Evolutionary conservation across 805 yeast genomes (phyloP).

Genomic region (Metschnikowia drakensbergensis): DNA sequence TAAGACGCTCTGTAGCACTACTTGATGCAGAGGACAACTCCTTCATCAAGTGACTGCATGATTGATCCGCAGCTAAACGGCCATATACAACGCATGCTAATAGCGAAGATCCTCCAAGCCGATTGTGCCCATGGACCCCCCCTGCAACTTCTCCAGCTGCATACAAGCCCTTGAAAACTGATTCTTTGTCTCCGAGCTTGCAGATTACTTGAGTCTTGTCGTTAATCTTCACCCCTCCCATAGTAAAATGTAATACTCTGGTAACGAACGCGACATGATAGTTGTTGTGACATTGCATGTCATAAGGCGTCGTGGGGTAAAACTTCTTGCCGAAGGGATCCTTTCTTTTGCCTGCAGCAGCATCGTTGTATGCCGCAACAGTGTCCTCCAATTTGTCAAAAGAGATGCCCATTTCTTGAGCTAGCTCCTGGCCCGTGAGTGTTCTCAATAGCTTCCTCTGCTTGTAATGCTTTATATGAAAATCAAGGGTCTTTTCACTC

Average conservation of each 20-base stretch:
- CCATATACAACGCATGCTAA: constrained; percentile 46
- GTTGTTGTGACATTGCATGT: constrained; percentile 26
- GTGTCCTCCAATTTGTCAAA: constrained; percentile 27
- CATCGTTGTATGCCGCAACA: constrained; percentile 39
- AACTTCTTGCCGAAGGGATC: constrained; percentile 45
- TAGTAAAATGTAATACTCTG: constrained; percentile 60
- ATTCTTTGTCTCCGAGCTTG: constrained; percentile 21
- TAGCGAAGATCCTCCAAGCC: constrained; percentile 42
- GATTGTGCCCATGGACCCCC: constrained; percentile 45
- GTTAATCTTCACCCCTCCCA: constrained; percentile 65
- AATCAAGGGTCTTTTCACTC: constrained; percentile 42
- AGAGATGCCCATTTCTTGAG: constrained; percentile 36
- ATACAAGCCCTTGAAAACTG: constrained; percentile 34
- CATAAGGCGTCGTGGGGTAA: constrained; percentile 47
- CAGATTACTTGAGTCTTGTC: constrained; percentile 39
- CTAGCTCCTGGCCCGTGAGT: constrained; percentile 42
- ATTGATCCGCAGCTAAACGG: constrained; percentile 41
- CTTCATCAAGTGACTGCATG: constrained; percentile 26
- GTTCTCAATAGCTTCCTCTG: constrained; percentile 53
- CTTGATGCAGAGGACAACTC: constrained; percentile 6
- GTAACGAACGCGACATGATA: constrained; percentile 54
- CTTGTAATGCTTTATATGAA: constrained; percentile 54
- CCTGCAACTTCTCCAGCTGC: constrained; percentile 47
- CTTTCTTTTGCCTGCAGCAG: constrained; percentile 36
- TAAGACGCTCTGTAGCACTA: constrained; percentile 12